Base-by-base conservation (phyloP, 345 rosid genomes). In the Ceriops tagal region DNA sequence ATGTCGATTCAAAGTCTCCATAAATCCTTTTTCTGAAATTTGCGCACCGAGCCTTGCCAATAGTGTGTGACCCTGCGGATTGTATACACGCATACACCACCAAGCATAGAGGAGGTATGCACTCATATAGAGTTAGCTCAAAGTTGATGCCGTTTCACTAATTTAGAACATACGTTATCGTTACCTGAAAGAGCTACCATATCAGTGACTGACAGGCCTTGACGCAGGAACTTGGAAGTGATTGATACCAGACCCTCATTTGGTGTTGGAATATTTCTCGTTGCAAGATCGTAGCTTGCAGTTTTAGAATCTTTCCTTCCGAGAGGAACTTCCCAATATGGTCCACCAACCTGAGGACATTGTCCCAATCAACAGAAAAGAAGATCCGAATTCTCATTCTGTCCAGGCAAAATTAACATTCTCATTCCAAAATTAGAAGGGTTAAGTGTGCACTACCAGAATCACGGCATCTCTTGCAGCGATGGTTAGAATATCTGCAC, bases 221-320 rank as follows among this genome's bases (percentile, higher is more conserved):
- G 90, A 35, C 72, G 71, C 35, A 75, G 71, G 71, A 93, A 93
- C 71, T 89, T 91, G 62, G 89, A 58, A 39, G 88, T 83, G 71
- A 89, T 83, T 47, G 87, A 67, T 53, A 83, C 31, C 8, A 93
- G 80, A 61, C 80, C 85, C 71, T 88, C 95, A 24, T 87, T 74
- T 27, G 95, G 86, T 47, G 79, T 62, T 21, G 98, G 98, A 53
- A 93, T 72, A 76, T 82, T 86, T 5, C 81, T 7, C 18, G 7
- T 49, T 3, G 87, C 90, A 0, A 88, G 84, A 43, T 72, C 92
- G 8, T 60, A 73, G 73, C 85, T 77, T 32, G 97, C 95, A 18
- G 88, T 86, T 64, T 65, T 93, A 6, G 98, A 89, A 81, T 93
- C 98, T 70, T 88, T 93, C 80, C 98, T 89, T 74, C 98, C 97